phyloP scores from a whole-genome alignment of 192 early-diverging fungal genomes.

The Backusella liffmaniae region DNA sequence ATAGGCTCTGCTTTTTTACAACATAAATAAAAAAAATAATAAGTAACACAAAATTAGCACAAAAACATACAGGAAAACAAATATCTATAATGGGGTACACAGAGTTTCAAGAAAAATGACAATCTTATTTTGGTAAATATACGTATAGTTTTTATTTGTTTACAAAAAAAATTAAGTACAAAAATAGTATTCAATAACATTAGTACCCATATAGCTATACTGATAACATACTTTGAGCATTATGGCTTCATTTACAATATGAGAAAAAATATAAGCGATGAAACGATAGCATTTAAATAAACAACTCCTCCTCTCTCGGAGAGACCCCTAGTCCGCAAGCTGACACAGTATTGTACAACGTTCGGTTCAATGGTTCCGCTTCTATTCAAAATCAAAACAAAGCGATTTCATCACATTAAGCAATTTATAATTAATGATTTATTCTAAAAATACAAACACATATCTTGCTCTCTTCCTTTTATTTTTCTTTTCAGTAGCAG shows the following conservation, averaged over 20 bases:
- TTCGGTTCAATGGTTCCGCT: background rate
- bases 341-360: background rate
- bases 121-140: background rate
- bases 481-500: background rate
- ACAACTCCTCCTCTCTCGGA: background rate
- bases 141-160: no score
- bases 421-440: slow-evolving; percentile 6
- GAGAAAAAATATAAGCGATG: background rate
- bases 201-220: background rate
- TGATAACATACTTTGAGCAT: background rate
- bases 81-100: slow-evolving; percentile 1
- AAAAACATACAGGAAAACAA: slow-evolving; percentile 5
- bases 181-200: background rate
- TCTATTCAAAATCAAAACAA: slow-evolving; percentile 5
- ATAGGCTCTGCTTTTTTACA: background rate
- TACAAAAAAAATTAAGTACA: background rate
- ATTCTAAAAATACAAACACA: background rate
- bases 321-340: background rate
- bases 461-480: background rate
- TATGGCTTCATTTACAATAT: background rate
- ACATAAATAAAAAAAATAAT: background rate
- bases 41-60: background rate
- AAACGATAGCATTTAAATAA: background rate
- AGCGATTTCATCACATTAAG: background rate
- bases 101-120: background rate